Conservation (phyloP, 2,329 filamentous ascomycete species). For the Aspergillaceae sp. region DNA sequence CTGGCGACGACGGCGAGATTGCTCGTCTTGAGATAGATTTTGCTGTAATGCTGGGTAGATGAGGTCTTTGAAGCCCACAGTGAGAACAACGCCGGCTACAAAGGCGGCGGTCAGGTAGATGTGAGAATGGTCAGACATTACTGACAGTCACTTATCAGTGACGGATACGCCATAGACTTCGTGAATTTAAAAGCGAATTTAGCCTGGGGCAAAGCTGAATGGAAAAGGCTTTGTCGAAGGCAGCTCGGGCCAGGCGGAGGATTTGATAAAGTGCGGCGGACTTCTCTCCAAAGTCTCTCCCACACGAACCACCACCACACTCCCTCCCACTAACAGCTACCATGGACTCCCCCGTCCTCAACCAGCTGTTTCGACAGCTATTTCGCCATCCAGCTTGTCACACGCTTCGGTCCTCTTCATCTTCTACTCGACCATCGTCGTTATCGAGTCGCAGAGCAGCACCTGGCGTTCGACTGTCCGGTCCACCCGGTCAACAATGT, state of each 20-base stretch:
- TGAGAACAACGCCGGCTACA: conserved; percentile 64
- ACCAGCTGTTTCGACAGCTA: conserved; percentile 74
- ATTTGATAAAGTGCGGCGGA: too few relatives aligned
- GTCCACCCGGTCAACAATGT: conserved; percentile 21
- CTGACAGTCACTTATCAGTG: not conserved
- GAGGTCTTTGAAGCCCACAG: conserved; percentile 69
- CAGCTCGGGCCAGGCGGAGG: not conserved
- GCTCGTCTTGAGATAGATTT: conserved; percentile 37
- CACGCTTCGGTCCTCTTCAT: conserved; percentile 38
- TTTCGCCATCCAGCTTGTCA: conserved; percentile 66
- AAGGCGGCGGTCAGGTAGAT: conserved; percentile 67
- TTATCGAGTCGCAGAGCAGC: conserved; percentile 13
- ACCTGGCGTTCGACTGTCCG: conserved; percentile 12
- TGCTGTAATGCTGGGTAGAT: conserved; percentile 66
- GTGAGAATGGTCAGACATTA: conserved; percentile 26
- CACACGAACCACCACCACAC: conserved; percentile 3
- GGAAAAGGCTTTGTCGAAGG: not conserved
- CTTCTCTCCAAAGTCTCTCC: not conserved
- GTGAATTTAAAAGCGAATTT: too few relatives aligned
- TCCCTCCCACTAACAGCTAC: conserved; percentile 3
- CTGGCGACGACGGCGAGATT: conserved; percentile 28
- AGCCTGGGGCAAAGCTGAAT: too few relatives aligned
- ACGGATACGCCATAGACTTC: not conserved
- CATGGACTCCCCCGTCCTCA: conserved; percentile 77
- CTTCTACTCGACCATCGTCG: not conserved